Evolutionary conservation across 2,329 filamentous ascomycete genomes (phyloP), one percentile per base, ranked within the genome.

Genomic region (Scopulariopsis brevicaulis): DNA sequence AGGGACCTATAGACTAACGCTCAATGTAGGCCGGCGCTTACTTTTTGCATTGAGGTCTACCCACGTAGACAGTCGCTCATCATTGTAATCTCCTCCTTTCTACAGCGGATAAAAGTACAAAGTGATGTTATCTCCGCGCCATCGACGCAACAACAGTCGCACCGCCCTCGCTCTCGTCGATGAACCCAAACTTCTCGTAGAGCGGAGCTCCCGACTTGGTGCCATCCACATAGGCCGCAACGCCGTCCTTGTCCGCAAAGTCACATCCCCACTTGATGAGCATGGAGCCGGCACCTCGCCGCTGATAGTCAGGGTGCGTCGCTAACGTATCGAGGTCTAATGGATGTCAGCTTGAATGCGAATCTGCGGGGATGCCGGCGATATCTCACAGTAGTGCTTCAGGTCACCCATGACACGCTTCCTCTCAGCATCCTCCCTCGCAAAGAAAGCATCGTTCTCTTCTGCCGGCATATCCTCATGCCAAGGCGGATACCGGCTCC

Each of bases 261-360:
- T 65, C 60, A 12, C 65, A 66, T 1, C 65, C 64, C 60, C 64
- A 66, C 54, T 58, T 52, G 8, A 67, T 58, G 1, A 66, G 61
- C 63, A 66, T 62, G 2, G 63, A 65, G 1, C 64, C 64, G 4
- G 60, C 61, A 14, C 65, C 65, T n/a, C 60, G 61, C 2, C 65
- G 60, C 43, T 65, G 65, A 14, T 66, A 66, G 1, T 66, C 63
- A 0, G 64, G 65, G 32, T 66, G 65, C 0, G 65, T 67, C 2
- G 55, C 65, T 2, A 67, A 34, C 0, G 64, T 66, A 43, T 67
- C 65, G 1, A 66, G 61, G 55, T 66, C 65, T 50, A 50, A 3
- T 22, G 5, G 7, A 2, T 12, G 46, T 50, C 22, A 50, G 43
- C 22, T 6, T 20, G 3, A 15, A n/a, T 4, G 4, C 10, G n/a